Evolutionary conservation across 805 yeast species (phyloP), one percentile per base, ranked within the genome.

Genomic region (Huiozyma sinensis): DNA sequence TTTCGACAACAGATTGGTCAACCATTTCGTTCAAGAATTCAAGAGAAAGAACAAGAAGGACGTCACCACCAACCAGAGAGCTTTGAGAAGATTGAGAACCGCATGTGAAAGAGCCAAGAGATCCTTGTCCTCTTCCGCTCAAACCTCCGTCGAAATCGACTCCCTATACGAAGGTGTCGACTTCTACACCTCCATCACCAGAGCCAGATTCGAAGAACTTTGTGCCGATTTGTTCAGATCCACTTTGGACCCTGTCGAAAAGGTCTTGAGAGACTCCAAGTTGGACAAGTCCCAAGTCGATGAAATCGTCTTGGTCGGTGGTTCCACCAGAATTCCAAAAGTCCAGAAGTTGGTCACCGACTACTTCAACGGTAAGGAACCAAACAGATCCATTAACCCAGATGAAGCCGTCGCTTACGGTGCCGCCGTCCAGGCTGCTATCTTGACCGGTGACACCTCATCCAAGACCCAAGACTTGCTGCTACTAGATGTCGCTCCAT

Each of bases 51-150:
- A 85, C 81, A 87, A 87, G 83, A 86, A 87, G 78, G 97, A 90
- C 68, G 72, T 90, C 55, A 77, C 95, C 44, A 56, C 78, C 60
- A 88, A 89, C 81, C 95, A 88, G 76, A 86, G 97, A 78, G 94
- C 97, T 52, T 76, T 90, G 67, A 86, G 97, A 79, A 87, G 97
- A 81, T 79, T 89, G 70, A 84, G 97, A 80, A 89, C 97, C 57
- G 96, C 97, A 60, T 88, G 95, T 75, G 97, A 89, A 78, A 83
- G 97, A 73, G 97, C 97, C 54, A 89, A 89, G 94, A 87, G 97
- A 79, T 87, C 97, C 51, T 78, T 89, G 63, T 90, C 97, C 47
- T 89, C 97, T 49, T 84, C 95, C 50, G 92, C 97, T 57, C 96
- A 89, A 75, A 88, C 97, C 57, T 82, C 95, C 42, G 81, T 89